Evolutionary conservation across 176 grass and related monocot species (phyloP).

Genomic region (Guadua angustifolia): DNA sequence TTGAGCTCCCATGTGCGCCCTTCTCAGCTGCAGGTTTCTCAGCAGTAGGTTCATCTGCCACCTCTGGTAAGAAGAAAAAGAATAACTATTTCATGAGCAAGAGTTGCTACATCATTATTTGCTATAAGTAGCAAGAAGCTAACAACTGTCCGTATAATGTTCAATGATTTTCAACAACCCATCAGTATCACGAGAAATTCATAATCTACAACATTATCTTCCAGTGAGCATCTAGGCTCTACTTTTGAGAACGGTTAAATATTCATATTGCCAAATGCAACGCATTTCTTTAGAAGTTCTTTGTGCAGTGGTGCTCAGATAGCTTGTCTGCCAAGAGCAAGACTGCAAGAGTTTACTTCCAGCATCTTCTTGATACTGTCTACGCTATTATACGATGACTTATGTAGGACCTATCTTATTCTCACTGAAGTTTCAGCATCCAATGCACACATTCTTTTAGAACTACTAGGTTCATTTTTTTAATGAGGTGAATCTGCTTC

Average conservation of each 20-base stretch:
- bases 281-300: neutral
- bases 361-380: slow-evolving; percentile 18
- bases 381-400: neutral
- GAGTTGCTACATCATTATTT: neutral
- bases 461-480: neutral
- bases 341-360: neutral
- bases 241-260: slow-evolving; percentile 18
- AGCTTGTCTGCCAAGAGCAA: slow-evolving; percentile 6
- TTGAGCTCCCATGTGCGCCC: slow-evolving; percentile 47
- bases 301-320: neutral
- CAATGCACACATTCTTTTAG: neutral
- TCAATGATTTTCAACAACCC: neutral
- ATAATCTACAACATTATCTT: neutral
- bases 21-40: slow-evolving; percentile 73
- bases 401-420: neutral
- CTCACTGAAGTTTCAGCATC: slow-evolving; percentile 9
- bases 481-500: neutral
- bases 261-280: slow-evolving; percentile 5
- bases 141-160: neutral
- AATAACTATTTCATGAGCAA: neutral
- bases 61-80: slow-evolving; percentile 50
- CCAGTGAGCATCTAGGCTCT: neutral
- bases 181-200: neutral
- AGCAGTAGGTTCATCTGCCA: slow-evolving; percentile 54
- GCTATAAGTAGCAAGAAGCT: slow-evolving; percentile 2